phyloP scores from a whole-genome alignment of 169 alveolate species.

The Eimeria acervulina region DNA sequence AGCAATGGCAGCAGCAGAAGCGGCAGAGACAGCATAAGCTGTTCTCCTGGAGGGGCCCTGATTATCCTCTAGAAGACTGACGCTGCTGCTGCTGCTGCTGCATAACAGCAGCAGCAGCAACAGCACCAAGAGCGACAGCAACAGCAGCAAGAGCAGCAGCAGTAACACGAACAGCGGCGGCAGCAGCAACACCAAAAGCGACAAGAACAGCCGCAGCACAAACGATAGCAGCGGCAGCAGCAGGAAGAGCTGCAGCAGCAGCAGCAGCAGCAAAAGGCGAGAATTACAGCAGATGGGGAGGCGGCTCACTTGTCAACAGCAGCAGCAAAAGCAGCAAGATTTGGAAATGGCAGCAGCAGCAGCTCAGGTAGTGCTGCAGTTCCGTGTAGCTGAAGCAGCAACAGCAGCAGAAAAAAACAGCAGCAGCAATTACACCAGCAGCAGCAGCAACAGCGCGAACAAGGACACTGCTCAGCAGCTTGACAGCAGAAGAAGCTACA shows the following conservation, averaged over 20 bases:
- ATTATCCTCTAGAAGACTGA: too few species aligned
- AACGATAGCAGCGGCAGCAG: not conserved
- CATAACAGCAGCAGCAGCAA: not conserved
- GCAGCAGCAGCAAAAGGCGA: not conserved
- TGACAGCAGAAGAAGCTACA: conserved; percentile 4
- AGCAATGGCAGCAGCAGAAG: not conserved
- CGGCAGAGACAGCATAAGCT: too few species aligned
- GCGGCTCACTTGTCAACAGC: conserved; percentile 24
- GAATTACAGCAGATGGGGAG: not conserved
- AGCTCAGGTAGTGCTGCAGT: not conserved
- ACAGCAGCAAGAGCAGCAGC: not conserved
- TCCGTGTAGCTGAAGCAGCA: not conserved
- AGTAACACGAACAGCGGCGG: not conserved
- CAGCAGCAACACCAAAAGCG: not conserved
- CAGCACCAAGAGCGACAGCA: not conserved
- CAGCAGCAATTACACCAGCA: not conserved
- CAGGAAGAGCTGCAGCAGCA: not conserved
- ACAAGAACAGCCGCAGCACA: not conserved
- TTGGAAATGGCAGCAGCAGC: conserved; percentile 2
- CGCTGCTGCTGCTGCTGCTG: too few species aligned
- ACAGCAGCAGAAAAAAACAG: not conserved
- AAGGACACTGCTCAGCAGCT: too few species aligned
- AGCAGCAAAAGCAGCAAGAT: conserved; percentile 3
- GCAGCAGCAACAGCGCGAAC: too few species aligned
- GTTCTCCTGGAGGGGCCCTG: too few species aligned